Conservation (phyloP, 2,329 filamentous ascomycete genomes). For the Colletotrichum musicola region DNA sequence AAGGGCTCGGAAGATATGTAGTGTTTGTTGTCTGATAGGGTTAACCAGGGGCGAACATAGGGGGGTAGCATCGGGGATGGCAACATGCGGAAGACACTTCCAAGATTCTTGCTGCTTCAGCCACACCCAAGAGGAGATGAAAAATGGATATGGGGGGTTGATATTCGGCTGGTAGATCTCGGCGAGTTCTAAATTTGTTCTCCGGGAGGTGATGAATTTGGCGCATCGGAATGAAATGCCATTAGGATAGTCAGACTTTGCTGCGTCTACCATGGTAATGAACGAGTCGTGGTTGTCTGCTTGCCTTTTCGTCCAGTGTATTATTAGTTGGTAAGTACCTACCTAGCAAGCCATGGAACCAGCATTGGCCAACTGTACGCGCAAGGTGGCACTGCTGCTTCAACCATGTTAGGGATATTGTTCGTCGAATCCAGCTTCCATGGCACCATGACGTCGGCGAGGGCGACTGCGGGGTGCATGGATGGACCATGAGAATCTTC, state of each 20-base stretch:
- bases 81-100: slow-evolving; percentile 7
- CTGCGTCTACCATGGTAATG: too few relatives aligned
- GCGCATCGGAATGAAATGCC: slow-evolving; percentile 15
- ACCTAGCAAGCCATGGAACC: too few relatives aligned
- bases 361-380: background rate
- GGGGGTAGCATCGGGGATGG: slow-evolving; percentile 25
- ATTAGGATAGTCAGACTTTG: slow-evolving; percentile 22
- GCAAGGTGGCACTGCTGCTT: slow-evolving; percentile 1
- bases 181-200: slow-evolving; percentile 36
- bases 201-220: slow-evolving; percentile 7
- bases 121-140: slow-evolving; percentile 33
- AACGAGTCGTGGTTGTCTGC: slow-evolving; percentile 4
- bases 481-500: slow-evolving; percentile 27
- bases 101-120: slow-evolving; percentile 15
- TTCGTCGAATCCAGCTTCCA: slow-evolving; percentile 12
- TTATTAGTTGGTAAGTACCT: too few relatives aligned
- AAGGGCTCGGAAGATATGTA: slow-evolving; percentile 6
- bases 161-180: slow-evolving; percentile 32
- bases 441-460: slow-evolving; percentile 31
- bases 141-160: slow-evolving; percentile 28
- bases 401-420: background rate
- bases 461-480: slow-evolving; percentile 36
- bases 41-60: slow-evolving; percentile 23
- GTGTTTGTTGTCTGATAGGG: background rate
- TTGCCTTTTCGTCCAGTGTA: too few relatives aligned